Conservation (phyloP, 192 early-diverging fungal genomes). For the Coemansia sp. region DNA sequence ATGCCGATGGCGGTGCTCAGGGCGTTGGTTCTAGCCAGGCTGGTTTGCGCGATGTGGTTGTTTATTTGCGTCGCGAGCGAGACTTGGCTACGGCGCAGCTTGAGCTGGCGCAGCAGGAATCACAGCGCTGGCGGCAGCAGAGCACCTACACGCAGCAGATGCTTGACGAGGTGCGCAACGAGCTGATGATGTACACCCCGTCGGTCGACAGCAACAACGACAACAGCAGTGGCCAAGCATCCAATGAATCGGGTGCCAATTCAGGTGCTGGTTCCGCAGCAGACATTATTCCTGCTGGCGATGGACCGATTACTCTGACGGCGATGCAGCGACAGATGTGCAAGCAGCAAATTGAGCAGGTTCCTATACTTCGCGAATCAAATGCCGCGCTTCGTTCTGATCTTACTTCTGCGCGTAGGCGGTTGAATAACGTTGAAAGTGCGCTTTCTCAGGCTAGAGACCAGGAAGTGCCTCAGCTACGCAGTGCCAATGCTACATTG, state of each 20-base stretch:
- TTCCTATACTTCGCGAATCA: slow-evolving; percentile 72
- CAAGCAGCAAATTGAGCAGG: slow-evolving; percentile 67
- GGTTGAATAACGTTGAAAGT: slow-evolving; percentile 31
- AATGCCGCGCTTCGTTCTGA: slow-evolving; percentile 74
- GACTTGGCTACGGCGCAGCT: slow-evolving; percentile 70
- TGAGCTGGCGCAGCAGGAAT: slow-evolving; percentile 68
- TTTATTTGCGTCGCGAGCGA: slow-evolving; percentile 71
- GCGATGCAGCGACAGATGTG: slow-evolving; percentile 63
- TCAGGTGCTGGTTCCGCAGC: slow-evolving; percentile 41
- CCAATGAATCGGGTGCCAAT: too few relatives aligned
- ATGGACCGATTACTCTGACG: slow-evolving; percentile 51
- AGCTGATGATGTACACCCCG: slow-evolving; percentile 55
- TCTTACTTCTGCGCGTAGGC: slow-evolving; percentile 28
- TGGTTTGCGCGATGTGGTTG: slow-evolving; percentile 64
- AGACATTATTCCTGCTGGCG: slow-evolving; percentile 17
- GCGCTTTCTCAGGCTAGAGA: slow-evolving; percentile 63
- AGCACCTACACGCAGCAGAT: slow-evolving; percentile 63
- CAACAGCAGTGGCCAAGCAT: not conserved
- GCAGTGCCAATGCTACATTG: slow-evolving; percentile 42
- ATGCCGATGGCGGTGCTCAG: slow-evolving; percentile 9
- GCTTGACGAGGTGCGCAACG: slow-evolving; percentile 66
- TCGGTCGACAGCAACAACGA: not conserved
- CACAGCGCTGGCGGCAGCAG: slow-evolving; percentile 65
- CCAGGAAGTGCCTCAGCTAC: slow-evolving; percentile 55
- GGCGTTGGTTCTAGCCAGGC: slow-evolving; percentile 19